These are phyloP conservation scores for Dillenia suffruticosa DNA, from an alignment of 164 flowering plant genomes.

Conservation along the genomic window DNA sequence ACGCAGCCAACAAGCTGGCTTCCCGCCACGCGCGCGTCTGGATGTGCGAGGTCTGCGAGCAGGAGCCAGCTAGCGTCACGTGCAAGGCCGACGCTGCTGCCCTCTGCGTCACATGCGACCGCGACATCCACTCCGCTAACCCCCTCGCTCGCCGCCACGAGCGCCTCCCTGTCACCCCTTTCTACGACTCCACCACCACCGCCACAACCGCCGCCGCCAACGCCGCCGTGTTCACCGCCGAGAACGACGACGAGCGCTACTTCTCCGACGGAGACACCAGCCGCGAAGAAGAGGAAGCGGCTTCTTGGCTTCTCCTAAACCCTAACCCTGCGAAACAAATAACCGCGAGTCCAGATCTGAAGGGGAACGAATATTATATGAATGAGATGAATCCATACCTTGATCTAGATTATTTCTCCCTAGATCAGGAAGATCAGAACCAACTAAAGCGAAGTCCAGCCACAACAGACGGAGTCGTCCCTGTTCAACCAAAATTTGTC, in stretches of 20 bases:
- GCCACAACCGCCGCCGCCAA: conserved; percentile 16
- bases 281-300: conserved; percentile 47
- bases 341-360: conserved; percentile 35
- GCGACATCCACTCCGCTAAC: conserved; percentile 94
- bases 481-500: conserved; percentile 36
- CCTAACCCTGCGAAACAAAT: conserved; percentile 22
- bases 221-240: conserved; percentile 15
- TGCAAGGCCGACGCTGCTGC: conserved; percentile 97
- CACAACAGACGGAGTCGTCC: conserved; percentile 65
- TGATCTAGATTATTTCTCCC: conserved; percentile 48
- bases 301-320: conserved; percentile 49
- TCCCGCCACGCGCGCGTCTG: conserved; percentile 77
- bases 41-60: conserved; percentile 97
- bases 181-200: conserved; percentile 38
- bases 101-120: conserved; percentile 87
- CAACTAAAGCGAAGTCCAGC: conserved; percentile 19
- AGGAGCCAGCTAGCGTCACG: conserved; percentile 78
- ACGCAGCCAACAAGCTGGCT: conserved; percentile 55
- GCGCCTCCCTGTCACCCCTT: conserved; percentile 73
- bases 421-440: conserved; percentile 22
- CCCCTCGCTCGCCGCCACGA: conserved; percentile 90
- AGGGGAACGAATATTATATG: conserved; percentile 39
- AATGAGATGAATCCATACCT: conserved; percentile 63
- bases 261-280: conserved; percentile 2
- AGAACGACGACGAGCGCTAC: not conserved